Evolutionary conservation across 352 stramenopile genomes (phyloP).

Genomic region (Phytophthora chlamydospora): DNA sequence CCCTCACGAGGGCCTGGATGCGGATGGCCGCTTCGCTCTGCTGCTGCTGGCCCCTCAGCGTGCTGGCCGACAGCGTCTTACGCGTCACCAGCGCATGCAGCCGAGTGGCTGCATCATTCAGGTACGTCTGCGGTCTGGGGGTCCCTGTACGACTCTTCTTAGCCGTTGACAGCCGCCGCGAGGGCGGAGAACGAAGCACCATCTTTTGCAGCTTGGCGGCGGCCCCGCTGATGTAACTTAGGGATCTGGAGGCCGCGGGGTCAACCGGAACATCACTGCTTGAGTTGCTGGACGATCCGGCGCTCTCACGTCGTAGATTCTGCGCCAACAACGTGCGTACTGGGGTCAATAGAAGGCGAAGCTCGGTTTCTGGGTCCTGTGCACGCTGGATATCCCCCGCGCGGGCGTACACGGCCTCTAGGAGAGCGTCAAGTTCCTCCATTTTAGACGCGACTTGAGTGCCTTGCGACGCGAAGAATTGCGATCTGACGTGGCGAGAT

Average conservation of each 20-base stretch:
- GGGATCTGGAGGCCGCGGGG: constrained; percentile 1
- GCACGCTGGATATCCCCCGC: constrained; percentile 45
- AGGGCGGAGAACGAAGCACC: constrained; percentile 25
- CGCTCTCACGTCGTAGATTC: constrained; percentile 24
- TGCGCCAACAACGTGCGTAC: constrained; percentile 51
- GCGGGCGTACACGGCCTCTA: constrained; percentile 53
- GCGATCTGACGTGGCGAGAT: constrained; percentile 1
- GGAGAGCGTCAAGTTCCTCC: constrained; percentile 66
- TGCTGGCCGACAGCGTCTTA: constrained; percentile 22
- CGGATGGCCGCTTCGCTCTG: constrained; percentile 59
- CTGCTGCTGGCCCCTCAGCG: constrained; percentile 18
- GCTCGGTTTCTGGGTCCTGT: constrained; percentile 40
- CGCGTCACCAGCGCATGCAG: constrained; percentile 47
- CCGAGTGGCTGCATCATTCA: constrained; percentile 45
- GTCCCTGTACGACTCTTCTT: constrained; percentile 19
- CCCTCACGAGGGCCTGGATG: constrained; percentile 76
- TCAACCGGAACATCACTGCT: not conserved
- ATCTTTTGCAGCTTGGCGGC: constrained; percentile 49
- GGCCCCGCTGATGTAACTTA: constrained; percentile 40
- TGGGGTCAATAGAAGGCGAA: constrained; percentile 59
- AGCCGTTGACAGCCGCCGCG: constrained; percentile 15
- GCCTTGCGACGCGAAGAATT: not conserved
- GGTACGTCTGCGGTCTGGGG: constrained; percentile 29
- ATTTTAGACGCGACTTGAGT: constrained; percentile 27
- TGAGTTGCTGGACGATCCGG: constrained; percentile 27